Conservation (phyloP, 345 rosid genomes). For the Cochlearia excelsa region DNA sequence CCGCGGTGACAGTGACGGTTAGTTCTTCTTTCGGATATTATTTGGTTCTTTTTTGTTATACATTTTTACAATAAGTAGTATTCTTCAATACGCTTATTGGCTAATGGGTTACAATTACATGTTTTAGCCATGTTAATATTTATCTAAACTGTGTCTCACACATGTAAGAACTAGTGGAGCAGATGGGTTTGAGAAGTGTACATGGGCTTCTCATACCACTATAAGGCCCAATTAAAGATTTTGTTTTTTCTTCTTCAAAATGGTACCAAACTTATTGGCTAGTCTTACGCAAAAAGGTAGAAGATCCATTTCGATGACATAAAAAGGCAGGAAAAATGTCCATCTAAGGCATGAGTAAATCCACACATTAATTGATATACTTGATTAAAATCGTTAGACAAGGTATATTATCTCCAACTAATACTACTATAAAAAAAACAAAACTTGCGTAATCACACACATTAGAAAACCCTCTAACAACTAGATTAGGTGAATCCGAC, state of each 20-base stretch:
- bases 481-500: constrained; percentile 21
- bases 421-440: neutral
- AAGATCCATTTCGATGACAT: neutral
- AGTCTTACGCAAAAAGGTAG: neutral
- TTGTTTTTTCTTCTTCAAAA: too few relatives aligned
- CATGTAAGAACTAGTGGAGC: too few relatives aligned
- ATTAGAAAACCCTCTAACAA: neutral
- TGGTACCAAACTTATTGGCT: neutral
- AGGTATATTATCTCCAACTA: neutral
- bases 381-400: neutral
- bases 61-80: too few relatives aligned
- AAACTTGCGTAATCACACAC: constrained; percentile 8
- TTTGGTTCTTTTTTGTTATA: constrained; percentile 1
- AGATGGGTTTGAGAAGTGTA: too few relatives aligned
- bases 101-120: too few relatives aligned
- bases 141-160: too few relatives aligned
- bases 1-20: constrained; percentile 35
- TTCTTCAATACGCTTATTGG: too few relatives aligned
- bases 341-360: neutral
- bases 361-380: neutral
- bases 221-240: too few relatives aligned
- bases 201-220: too few relatives aligned
- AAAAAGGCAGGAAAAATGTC: neutral
- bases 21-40: constrained; percentile 15
- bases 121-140: too few relatives aligned